Evolutionary conservation across 2,329 filamentous ascomycete species (phyloP).

Genomic region (Drechslerella coelobrocha): DNA sequence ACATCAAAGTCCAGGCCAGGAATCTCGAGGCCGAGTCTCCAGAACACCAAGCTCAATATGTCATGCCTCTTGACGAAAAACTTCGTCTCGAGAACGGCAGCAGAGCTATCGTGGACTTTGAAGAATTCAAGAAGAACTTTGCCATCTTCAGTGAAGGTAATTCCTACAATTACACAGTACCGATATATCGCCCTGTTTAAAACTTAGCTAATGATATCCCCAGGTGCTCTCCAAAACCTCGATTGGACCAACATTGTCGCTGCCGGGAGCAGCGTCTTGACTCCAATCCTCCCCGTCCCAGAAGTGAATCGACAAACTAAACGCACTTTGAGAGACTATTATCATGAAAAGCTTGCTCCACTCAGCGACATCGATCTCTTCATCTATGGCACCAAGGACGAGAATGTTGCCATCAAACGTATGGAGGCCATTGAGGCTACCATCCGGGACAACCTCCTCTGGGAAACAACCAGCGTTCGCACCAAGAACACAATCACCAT

Average conservation of each 20-base stretch:
- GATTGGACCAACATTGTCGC: constrained; percentile 84
- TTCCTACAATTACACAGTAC: not conserved
- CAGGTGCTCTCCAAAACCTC: constrained; percentile 48
- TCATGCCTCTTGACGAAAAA: constrained; percentile 71
- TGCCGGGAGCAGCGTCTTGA: constrained; percentile 80
- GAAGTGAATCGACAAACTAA: constrained; percentile 69
- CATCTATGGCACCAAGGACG: constrained; percentile 74
- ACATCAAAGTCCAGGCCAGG: constrained; percentile 70
- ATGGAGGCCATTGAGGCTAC: constrained; percentile 79
- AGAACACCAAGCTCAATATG: constrained; percentile 67
- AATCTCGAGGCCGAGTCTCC: constrained; percentile 66
- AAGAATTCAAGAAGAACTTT: constrained; percentile 80
- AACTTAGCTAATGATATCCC: constrained; percentile 8
- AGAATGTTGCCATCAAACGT: constrained; percentile 79
- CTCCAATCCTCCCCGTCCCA: constrained; percentile 75
- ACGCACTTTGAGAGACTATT: constrained; percentile 72
- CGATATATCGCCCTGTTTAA: not conserved
- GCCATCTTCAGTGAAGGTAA: constrained; percentile 78
- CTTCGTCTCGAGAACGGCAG: constrained; percentile 69
- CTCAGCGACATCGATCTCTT: constrained; percentile 89
- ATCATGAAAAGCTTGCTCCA: constrained; percentile 79
- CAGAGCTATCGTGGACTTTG: constrained; percentile 71
- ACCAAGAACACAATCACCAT: constrained; percentile 90
- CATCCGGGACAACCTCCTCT: constrained; percentile 77
- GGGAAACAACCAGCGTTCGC: constrained; percentile 82